These are phyloP conservation scores for Aspergillus ibericus DNA, from an alignment of 2,329 filamentous ascomycete species.

Conservation along the genomic window DNA sequence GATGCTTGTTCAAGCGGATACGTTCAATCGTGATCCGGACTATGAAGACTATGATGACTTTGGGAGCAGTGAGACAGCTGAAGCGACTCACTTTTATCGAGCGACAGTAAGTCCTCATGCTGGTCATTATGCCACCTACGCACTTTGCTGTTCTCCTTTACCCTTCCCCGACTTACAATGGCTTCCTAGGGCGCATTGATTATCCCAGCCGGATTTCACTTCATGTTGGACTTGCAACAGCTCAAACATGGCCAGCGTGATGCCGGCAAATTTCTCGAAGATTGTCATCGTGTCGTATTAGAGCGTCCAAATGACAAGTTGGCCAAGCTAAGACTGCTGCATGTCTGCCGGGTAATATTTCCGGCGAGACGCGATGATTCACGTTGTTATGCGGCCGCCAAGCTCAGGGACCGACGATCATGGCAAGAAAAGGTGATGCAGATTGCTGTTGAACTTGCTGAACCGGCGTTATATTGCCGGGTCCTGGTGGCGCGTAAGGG, in stretches of 20 bases:
- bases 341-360: neutral
- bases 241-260: neutral
- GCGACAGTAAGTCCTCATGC: neutral
- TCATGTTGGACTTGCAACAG: neutral
- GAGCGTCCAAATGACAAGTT: neutral
- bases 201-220: neutral
- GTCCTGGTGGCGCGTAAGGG: neutral
- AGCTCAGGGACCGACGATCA: no score
- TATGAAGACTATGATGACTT: neutral
- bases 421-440: neutral
- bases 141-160: neutral
- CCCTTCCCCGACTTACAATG: neutral
- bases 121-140: neutral
- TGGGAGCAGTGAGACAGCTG: neutral
- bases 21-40: neutral
- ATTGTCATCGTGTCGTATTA: neutral
- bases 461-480: neutral
- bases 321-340: neutral
- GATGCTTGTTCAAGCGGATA: neutral
- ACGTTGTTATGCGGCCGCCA: no score
- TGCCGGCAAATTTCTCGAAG: neutral
- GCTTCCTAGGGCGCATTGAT: neutral
- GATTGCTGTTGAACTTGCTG: neutral
- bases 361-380: no score
- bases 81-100: neutral